Conservation (phyloP, 495 filamentous ascomycete genomes). For the Daldinia concentrica region DNA sequence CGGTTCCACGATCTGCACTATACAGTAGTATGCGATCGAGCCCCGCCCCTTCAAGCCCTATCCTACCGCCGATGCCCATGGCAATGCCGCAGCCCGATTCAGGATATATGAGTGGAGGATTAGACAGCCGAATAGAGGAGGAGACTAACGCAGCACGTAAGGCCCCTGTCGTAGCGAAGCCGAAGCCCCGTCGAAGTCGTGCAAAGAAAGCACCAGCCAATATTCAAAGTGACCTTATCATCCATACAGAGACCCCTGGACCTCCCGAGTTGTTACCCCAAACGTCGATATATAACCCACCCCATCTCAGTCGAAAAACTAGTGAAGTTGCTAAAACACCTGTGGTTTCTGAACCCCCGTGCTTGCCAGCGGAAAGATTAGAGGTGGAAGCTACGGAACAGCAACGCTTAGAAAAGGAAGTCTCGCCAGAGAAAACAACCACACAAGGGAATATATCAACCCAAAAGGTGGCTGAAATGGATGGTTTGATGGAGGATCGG, state of each 20-base stretch:
- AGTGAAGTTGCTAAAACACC: slow-evolving; percentile 34
- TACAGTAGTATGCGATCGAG: slow-evolving; percentile 57
- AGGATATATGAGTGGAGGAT: slow-evolving; percentile 79
- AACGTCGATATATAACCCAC: slow-evolving; percentile 57
- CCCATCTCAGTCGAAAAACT: slow-evolving; percentile 38
- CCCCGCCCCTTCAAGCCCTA: slow-evolving; percentile 74
- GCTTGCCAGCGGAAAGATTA: slow-evolving; percentile 13
- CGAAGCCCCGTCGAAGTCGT: slow-evolving; percentile 49
- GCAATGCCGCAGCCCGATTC: slow-evolving; percentile 67
- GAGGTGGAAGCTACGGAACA: slow-evolving; percentile 5
- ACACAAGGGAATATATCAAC: slow-evolving; percentile 52
- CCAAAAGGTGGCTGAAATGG: slow-evolving; percentile 51
- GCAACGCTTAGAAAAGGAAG: slow-evolving; percentile 13
- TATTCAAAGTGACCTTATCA: slow-evolving; percentile 45
- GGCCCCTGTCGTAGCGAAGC: slow-evolving; percentile 34
- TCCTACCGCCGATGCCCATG: slow-evolving; percentile 69
- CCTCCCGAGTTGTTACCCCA: slow-evolving; percentile 56
- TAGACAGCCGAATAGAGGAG: slow-evolving; percentile 66
- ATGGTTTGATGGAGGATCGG: slow-evolving; percentile 22
- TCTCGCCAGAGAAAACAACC: slow-evolving; percentile 11
- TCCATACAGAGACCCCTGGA: slow-evolving; percentile 53
- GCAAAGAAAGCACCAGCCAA: slow-evolving; percentile 45
- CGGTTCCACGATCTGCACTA: slow-evolving; percentile 65
- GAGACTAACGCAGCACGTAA: slow-evolving; percentile 45
- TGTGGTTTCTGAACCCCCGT: slow-evolving; percentile 50